Conservation (phyloP, 495 filamentous ascomycete species). For the Ramalina intermedia region DNA sequence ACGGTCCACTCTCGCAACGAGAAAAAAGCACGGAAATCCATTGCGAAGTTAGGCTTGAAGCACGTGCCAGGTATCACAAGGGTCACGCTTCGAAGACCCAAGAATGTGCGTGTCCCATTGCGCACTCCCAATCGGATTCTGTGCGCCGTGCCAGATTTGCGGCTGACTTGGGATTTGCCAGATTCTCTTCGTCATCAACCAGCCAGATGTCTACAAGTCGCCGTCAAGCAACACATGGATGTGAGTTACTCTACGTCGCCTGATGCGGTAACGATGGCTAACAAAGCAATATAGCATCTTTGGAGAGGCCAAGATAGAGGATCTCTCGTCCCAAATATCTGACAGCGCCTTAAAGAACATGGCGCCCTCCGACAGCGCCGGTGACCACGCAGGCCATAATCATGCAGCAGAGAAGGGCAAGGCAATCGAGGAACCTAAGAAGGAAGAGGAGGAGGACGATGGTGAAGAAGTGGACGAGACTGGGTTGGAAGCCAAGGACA, state of each 20-base stretch:
- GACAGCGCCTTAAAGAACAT: slow-evolving; percentile 14
- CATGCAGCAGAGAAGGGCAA: slow-evolving; percentile 60
- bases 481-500: slow-evolving; percentile 95
- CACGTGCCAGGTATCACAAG: slow-evolving; percentile 93
- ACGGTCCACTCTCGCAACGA: slow-evolving; percentile 95
- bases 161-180: slow-evolving; percentile 22
- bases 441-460: slow-evolving; percentile 85
- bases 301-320: slow-evolving; percentile 99
- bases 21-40: slow-evolving; percentile 99
- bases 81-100: slow-evolving; percentile 92
- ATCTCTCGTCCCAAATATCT: slow-evolving; percentile 70
- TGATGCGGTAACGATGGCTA: slow-evolving; percentile 4
- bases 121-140: neutral
- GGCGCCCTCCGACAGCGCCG: slow-evolving; percentile 55
- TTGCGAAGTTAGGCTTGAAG: slow-evolving; percentile 94
- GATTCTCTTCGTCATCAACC: slow-evolving; percentile 99
- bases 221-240: slow-evolving; percentile 98
- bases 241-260: slow-evolving; percentile 38
- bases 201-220: slow-evolving; percentile 98
- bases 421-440: slow-evolving; percentile 64
- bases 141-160: neutral
- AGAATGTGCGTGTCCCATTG: slow-evolving; percentile 63
- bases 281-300: slow-evolving; percentile 60
- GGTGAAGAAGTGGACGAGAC: slow-evolving; percentile 87
- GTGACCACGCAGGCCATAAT: slow-evolving; percentile 63